Percentiles rank a stretch among this genome's conserved stretches.
phyloP scores from a whole-genome alignment of 768 basidiomycete genomes.

The Suillus occidentalis region DNA sequence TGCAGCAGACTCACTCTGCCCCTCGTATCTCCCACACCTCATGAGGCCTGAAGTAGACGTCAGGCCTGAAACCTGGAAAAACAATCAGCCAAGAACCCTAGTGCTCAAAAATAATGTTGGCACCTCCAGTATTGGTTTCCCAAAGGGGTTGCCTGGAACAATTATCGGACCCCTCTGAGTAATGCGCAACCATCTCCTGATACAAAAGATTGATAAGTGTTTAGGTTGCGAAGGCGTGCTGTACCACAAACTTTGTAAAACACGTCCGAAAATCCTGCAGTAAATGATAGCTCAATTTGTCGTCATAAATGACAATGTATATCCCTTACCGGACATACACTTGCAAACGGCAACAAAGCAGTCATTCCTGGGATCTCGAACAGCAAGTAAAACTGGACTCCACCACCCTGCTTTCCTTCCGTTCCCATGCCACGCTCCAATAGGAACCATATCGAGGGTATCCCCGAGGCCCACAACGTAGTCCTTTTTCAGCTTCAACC shows the following conservation, averaged over 20 bases:
- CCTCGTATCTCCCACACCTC: conserved; percentile 91
- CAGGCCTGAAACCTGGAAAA: conserved; percentile 56
- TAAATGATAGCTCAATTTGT: conserved; percentile 7
- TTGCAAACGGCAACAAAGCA: conserved; percentile 80
- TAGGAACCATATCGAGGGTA: conserved; percentile 67
- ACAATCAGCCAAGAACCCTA: neutral
- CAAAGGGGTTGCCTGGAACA: conserved; percentile 54
- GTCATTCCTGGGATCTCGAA: conserved; percentile 65
- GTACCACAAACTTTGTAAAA: conserved; percentile 63
- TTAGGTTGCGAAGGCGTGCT: conserved; percentile 5
- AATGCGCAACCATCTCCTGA: conserved; percentile 65
- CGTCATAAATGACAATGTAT: neutral
- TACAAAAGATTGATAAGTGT: conserved; percentile 18
- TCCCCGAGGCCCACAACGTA: conserved; percentile 83
- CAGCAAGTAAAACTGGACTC: conserved; percentile 82
- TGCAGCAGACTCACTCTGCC: conserved; percentile 51
- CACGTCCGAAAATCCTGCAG: conserved; percentile 75
- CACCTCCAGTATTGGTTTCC: conserved; percentile 68
- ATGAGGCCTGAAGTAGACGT: conserved; percentile 67
- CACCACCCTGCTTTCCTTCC: conserved; percentile 91
- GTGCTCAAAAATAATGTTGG: conserved; percentile 16
- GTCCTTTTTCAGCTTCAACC: conserved; percentile 93
- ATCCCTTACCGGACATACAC: conserved; percentile 74
- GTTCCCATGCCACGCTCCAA: conserved; percentile 87
- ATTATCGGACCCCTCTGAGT: conserved; percentile 51